These are phyloP conservation scores for Rhodotorula sp. DNA, from an alignment of 1,284 basidiomycete genomes.

Conservation along the genomic window DNA sequence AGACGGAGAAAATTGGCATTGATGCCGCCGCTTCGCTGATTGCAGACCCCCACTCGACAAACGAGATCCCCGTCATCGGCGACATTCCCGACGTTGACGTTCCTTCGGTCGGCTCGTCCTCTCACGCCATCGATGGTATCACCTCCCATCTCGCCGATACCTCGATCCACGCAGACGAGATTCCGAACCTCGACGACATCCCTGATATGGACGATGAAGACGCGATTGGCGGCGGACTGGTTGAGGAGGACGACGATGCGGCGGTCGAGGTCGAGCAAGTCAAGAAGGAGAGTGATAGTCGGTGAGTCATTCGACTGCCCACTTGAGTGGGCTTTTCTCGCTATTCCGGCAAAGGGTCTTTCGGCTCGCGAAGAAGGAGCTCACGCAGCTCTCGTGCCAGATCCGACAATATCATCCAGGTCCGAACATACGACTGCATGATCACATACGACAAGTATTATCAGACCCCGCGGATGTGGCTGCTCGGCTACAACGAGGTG, in stretches of 20 bases:
- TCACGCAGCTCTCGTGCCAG: not conserved
- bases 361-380: not conserved
- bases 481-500: slow-evolving; percentile 92
- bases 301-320: slow-evolving; percentile 47
- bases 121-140: not conserved
- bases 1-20: no score
- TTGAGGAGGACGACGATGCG: slow-evolving; percentile 67
- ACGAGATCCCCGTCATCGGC: slow-evolving; percentile 57
- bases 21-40: no score
- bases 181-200: slow-evolving; percentile 78
- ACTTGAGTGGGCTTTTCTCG: slow-evolving; percentile 17
- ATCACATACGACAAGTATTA: slow-evolving; percentile 99
- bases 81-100: slow-evolving; percentile 76
- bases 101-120: not conserved
- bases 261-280: slow-evolving; percentile 55
- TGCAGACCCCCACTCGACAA: slow-evolving; percentile 19
- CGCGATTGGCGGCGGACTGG: slow-evolving; percentile 62
- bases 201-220: slow-evolving; percentile 79
- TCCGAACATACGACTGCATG: slow-evolving; percentile 98
- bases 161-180: slow-evolving; percentile 47
- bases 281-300: slow-evolving; percentile 45
- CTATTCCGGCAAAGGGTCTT: not conserved
- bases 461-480: slow-evolving; percentile 91
- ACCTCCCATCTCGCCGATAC: slow-evolving; percentile 15
- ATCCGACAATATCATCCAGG: slow-evolving; percentile 77